These are phyloP conservation scores for Firmiana major DNA, from an alignment of 345 rosid species.

Conservation along the genomic window DNA sequence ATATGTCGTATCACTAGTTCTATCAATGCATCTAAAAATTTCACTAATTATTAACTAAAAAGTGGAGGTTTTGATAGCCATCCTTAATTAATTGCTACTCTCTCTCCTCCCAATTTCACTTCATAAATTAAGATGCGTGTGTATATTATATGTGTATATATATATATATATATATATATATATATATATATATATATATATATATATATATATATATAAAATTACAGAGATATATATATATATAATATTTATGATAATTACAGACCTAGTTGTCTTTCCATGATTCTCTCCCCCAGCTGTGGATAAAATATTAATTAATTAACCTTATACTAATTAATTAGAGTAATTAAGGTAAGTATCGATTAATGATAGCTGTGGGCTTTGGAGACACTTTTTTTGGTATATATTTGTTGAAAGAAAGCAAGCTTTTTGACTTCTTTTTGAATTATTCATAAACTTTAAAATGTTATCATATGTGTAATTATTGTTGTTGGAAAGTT, in stretches of 20 bases:
- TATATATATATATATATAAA: too few relatives aligned
- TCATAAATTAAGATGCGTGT: too few relatives aligned
- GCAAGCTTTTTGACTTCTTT: neutral
- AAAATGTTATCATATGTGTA: neutral
- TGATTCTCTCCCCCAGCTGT: neutral
- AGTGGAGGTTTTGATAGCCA: too few relatives aligned
- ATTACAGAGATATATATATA: too few relatives aligned
- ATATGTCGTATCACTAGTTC: too few relatives aligned
- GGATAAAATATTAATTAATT: neutral
- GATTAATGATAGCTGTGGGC: neutral
- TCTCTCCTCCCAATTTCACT: too few relatives aligned
- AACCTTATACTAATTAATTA: neutral
- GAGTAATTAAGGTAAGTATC: neutral
- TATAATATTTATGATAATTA: neutral
- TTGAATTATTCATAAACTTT: neutral
- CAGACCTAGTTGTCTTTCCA: neutral
- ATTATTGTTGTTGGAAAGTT: neutral
- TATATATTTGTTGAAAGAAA: neutral
- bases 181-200: too few relatives aligned
- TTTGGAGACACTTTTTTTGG: neutral
- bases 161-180: too few relatives aligned
- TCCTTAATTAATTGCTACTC: too few relatives aligned
- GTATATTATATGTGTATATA: neutral
- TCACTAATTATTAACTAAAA: too few relatives aligned
- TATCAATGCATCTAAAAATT: too few relatives aligned